Evolutionary conservation across 768 basidiomycete genomes (phyloP).

Genomic region (Suillus tomentosus): DNA sequence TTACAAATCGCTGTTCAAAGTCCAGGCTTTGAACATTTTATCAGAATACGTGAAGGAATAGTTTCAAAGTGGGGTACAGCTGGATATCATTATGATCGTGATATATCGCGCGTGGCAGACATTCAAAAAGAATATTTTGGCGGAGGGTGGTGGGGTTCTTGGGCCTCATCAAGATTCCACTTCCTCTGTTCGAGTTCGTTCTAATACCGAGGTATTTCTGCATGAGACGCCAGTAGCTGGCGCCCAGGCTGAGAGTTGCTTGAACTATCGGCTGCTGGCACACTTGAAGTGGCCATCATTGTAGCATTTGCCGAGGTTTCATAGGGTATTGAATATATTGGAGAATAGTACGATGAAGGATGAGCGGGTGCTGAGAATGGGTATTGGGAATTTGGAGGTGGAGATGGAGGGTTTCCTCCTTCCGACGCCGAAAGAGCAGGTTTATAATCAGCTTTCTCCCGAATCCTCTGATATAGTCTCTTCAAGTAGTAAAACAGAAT

Average conservation of each 20-base stretch:
- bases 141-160: slow-evolving; percentile 9
- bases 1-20: neutral
- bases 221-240: slow-evolving; percentile 10
- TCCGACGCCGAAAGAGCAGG: neutral
- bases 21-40: neutral
- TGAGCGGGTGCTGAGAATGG: slow-evolving; percentile 10
- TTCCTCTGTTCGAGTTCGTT: slow-evolving; percentile 10
- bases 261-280: slow-evolving; percentile 74
- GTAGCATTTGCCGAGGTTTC: slow-evolving; percentile 3
- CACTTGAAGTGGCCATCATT: slow-evolving; percentile 60
- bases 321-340: neutral
- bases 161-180: slow-evolving; percentile 5
- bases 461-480: slow-evolving; percentile 9
- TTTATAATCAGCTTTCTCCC: neutral
- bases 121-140: slow-evolving; percentile 11
- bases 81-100: neutral
- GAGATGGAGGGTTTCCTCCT: slow-evolving; percentile 1
- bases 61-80: neutral
- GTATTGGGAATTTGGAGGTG: slow-evolving; percentile 13
- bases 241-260: slow-evolving; percentile 17
- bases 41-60: neutral
- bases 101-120: neutral
- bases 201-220: slow-evolving; percentile 10
- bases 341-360: slow-evolving; percentile 6
- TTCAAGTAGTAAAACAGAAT: slow-evolving; percentile 11